Base-by-base conservation (phyloP, 1,139 yeast species). In the Lodderomyces elongisporus region DNA sequence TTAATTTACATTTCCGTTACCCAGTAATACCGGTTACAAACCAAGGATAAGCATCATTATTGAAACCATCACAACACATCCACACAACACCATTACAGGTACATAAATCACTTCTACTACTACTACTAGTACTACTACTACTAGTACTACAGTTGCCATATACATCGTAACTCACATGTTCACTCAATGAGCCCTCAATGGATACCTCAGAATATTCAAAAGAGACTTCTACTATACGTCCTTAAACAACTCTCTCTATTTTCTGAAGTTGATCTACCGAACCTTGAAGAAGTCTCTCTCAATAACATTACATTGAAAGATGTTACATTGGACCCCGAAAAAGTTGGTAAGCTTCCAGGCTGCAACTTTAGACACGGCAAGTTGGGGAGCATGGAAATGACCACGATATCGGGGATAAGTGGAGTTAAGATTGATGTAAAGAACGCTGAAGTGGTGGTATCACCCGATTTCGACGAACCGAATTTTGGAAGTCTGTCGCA, bases 161-260 rank as follows among this genome's bases (percentile, higher is more conserved):
- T n/a, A n/a, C n/a, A n/a, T n/a, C 22, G 10, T 20, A 14, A 16
- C 8, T 12, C 25, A 17, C 25, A 25, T 31, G 33, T n/a, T 25
- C 13, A 14, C 16, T 30, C 30, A 33, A 76, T 75, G 81, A 71
- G 74, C 48, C 79, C 83, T 32, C 79, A 67, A 49, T 84, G 94
- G 93, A 70, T 83, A 54, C 91, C 94, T 8, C 89, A 81, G 52
- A 82, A 80, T 52, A 69, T 88, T 30, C 95, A 87, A 51, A 83
- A 84, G 57, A 66, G 95, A 48, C 74, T 88, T 31, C 72, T 88
- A 33, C 73, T 83, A 33, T 87, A 85, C 56, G 77, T 87, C 4
- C 70, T 88, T 15, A 87, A 83, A 51, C 93, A 85, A 54, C 71
- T 88, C 27, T 78, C 89, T n/a, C 59, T 88, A 27, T 85, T 88